Evolutionary conservation across 129 eudicot genomes (phyloP), one percentile per base, ranked within the genome.

Genomic region (Lonicera japonica): DNA sequence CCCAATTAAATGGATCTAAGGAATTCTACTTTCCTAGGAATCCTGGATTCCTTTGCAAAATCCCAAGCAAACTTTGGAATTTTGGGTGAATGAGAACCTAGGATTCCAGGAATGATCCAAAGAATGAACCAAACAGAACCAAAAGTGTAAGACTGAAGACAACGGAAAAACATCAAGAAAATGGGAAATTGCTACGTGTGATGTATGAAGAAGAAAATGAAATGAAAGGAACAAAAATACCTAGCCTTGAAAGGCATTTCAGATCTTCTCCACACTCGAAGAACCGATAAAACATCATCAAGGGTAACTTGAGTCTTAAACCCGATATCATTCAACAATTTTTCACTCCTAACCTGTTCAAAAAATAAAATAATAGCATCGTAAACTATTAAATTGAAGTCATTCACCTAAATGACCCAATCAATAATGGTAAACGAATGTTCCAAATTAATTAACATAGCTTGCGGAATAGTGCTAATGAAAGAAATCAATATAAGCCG

Each of bases 401-500:
- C 10, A 5, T 5, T 38, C 43, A 38, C 6, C 43, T 10, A 38
- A 38, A 38, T 38, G 10, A 5, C 43, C 43, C 43, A 38, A 5
- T 38, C 10, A 38, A 38, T 38, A 5, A 38, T 38, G 43, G 10
- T 38, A 4, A 38, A 4, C 43, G 43, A 38, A 0, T 8, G 53
- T 11, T 47, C 16, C 5, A 14, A 47, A 47, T 8, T 47, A 47
- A 47, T n/a, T 15, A 47, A 47, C 14, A 11, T 65, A 39, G 74
- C 85, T 80, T 80, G 75, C 29, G 85, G 81, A 71, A 75, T 54
- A 56, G 61, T 54, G n/a, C n/a, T n/a, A n/a, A n/a, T n/a, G n/a
- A n/a, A n/a, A n/a, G n/a, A n/a, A n/a, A n/a, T n/a, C n/a, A 38
- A 67, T 71, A 80, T 18, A 78, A 80, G 21, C 81, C 85, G 59